These are phyloP conservation scores for Daedaleopsis sinensis DNA, from an alignment of 768 basidiomycete genomes.

Conservation along the genomic window DNA sequence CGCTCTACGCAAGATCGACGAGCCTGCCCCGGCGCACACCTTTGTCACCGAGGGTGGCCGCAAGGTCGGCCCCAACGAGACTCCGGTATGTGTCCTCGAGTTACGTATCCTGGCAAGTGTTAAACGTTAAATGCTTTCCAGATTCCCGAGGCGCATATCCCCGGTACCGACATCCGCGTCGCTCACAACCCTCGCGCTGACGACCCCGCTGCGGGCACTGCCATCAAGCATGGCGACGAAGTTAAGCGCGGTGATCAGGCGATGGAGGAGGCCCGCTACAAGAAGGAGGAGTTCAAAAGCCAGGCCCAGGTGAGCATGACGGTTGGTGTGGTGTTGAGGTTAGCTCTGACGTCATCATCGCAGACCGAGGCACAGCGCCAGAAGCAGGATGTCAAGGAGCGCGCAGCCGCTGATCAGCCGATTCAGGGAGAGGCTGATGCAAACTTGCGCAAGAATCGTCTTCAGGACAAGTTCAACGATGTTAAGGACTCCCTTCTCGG, in stretches of 20 bases:
- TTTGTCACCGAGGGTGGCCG: slow-evolving; percentile 54
- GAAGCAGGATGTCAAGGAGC: slow-evolving; percentile 23
- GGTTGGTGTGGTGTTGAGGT: background rate
- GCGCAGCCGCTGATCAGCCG: slow-evolving; percentile 30
- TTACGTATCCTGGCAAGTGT: background rate
- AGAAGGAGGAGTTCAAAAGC: slow-evolving; percentile 17
- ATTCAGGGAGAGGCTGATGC: slow-evolving; percentile 36
- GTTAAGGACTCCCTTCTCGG: slow-evolving; percentile 49
- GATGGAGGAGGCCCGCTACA: slow-evolving; percentile 18
- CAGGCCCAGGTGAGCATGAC: slow-evolving; percentile 18
- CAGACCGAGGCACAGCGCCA: slow-evolving; percentile 25
- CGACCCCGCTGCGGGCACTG: slow-evolving; percentile 39
- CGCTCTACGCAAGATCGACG: slow-evolving; percentile 61
- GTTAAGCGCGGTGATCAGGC: slow-evolving; percentile 34
- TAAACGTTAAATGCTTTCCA: slow-evolving; percentile 4
- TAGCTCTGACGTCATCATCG: background rate
- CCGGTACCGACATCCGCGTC: slow-evolving; percentile 43
- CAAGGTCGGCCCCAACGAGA: slow-evolving; percentile 46
- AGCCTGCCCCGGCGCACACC: slow-evolving; percentile 66
- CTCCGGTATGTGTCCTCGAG: slow-evolving; percentile 38
- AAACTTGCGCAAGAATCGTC: slow-evolving; percentile 39
- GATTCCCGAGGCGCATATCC: slow-evolving; percentile 45
- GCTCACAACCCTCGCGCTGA: slow-evolving; percentile 53
- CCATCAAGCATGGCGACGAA: slow-evolving; percentile 36
- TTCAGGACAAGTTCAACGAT: slow-evolving; percentile 33